phyloP scores from a whole-genome alignment of 1,284 basidiomycete species.

The Boletus sp. region DNA sequence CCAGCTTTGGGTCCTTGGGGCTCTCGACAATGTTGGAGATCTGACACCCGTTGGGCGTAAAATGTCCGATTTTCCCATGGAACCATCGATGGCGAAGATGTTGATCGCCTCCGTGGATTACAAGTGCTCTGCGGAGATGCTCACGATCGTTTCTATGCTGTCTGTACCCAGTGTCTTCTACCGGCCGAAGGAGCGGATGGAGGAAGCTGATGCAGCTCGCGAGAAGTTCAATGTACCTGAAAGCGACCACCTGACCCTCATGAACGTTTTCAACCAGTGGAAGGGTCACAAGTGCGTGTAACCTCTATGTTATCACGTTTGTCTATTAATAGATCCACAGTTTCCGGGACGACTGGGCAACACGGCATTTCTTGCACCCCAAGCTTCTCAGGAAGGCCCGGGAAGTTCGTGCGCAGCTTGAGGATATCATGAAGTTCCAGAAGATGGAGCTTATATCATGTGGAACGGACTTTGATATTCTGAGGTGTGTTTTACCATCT shows the following conservation, averaged over 20 bases:
- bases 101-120: conserved; percentile 95
- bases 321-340: conserved; percentile 43
- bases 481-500: conserved; percentile 58
- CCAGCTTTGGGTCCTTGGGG: conserved; percentile 98
- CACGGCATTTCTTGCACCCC: conserved; percentile 95
- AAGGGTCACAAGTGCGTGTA: conserved; percentile 82
- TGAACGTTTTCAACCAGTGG: conserved; percentile 99
- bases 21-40: conserved; percentile 97
- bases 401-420: conserved; percentile 95
- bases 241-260: conserved; percentile 93
- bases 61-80: conserved; percentile 99
- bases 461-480: conserved; percentile 94
- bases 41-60: conserved; percentile 90
- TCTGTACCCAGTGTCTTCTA: conserved; percentile 98
- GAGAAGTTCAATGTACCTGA: conserved; percentile 99
- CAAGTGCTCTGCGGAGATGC: conserved; percentile 92
- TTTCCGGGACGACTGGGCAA: conserved; percentile 91
- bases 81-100: conserved; percentile 98
- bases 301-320: neutral
- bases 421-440: conserved; percentile 99
- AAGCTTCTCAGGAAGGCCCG: conserved; percentile 94
- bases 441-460: conserved; percentile 91
- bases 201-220: conserved; percentile 94
- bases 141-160: conserved; percentile 99
- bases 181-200: conserved; percentile 92